phyloP scores from a whole-genome alignment of 2,329 filamentous ascomycete genomes.

The Colletotrichum nymphaeae region DNA sequence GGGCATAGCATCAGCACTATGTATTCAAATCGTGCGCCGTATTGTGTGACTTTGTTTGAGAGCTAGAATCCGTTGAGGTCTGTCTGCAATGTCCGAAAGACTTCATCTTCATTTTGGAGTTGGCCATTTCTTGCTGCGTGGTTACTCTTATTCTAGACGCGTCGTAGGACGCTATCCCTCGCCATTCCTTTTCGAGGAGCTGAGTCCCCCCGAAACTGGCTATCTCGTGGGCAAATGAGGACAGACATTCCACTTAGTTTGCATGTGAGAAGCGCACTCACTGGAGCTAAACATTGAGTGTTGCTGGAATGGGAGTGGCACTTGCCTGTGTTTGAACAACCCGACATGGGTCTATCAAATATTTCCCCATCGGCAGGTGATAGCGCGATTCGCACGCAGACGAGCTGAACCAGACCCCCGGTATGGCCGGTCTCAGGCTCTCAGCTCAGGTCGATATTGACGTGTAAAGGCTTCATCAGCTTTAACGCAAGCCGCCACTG shows the following conservation, averaged over 20 bases:
- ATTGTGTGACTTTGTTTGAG: too few species aligned
- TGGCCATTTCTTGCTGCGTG: too few species aligned
- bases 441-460: background rate
- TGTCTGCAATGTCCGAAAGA: too few species aligned
- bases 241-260: background rate
- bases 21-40: too few species aligned
- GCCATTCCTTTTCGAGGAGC: background rate
- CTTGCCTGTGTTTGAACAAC: background rate
- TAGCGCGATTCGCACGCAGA: background rate
- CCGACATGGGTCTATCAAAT: background rate
- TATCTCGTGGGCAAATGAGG: background rate
- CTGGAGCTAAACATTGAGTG: background rate
- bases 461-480: too few species aligned
- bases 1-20: too few species aligned
- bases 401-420: background rate
- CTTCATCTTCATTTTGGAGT: too few species aligned
- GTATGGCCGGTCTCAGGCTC: background rate
- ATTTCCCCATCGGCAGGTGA: background rate
- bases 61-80: too few species aligned
- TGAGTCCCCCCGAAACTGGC: background rate
- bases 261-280: background rate
- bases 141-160: too few species aligned
- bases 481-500: too few species aligned
- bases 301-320: too few species aligned
- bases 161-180: background rate